phyloP scores from a whole-genome alignment of 2,329 filamentous ascomycete species.

The Dryadomyces sulphureus region DNA sequence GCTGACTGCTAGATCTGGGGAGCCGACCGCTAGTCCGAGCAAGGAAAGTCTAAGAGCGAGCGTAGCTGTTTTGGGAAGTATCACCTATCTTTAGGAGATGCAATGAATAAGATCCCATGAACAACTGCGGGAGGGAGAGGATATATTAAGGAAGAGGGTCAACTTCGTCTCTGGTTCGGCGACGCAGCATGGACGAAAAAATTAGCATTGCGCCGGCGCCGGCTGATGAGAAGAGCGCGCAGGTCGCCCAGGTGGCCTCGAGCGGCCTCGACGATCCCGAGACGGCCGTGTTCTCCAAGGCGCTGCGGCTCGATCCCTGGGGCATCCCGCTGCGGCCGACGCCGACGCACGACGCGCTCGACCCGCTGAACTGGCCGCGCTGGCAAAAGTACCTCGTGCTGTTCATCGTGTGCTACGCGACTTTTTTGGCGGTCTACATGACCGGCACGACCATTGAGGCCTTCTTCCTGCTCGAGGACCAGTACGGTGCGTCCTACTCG shows the following conservation, averaged over 20 bases:
- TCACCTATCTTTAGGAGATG: not conserved
- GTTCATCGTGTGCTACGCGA: slow-evolving; percentile 2
- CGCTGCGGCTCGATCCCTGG: slow-evolving; percentile 2
- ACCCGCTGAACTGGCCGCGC: slow-evolving; percentile 5
- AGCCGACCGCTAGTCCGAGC: not conserved
- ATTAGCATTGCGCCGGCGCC: no score
- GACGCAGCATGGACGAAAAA: no score
- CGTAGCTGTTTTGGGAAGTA: not conserved
- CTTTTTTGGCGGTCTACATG: slow-evolving; percentile 1
- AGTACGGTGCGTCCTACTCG: slow-evolving; percentile 1
- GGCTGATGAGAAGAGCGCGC: no score
- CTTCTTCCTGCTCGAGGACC: slow-evolving; percentile 2
- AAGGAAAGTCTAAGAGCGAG: not conserved
- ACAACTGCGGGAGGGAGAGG: not conserved
- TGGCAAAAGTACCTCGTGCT: not conserved
- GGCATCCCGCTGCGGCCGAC: slow-evolving; percentile 2
- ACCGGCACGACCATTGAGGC: slow-evolving; percentile 1
- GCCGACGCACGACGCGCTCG: slow-evolving; percentile 1
- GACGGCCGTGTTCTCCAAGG: not conserved
- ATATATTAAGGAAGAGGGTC: not conserved
- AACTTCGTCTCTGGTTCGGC: no score
- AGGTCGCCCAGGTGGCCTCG: no score
- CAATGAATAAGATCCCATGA: not conserved
- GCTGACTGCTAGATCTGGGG: no score
- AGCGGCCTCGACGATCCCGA: not conserved